Base-by-base conservation (phyloP, 148 eudicot species). In the Silene latifolia region DNA sequence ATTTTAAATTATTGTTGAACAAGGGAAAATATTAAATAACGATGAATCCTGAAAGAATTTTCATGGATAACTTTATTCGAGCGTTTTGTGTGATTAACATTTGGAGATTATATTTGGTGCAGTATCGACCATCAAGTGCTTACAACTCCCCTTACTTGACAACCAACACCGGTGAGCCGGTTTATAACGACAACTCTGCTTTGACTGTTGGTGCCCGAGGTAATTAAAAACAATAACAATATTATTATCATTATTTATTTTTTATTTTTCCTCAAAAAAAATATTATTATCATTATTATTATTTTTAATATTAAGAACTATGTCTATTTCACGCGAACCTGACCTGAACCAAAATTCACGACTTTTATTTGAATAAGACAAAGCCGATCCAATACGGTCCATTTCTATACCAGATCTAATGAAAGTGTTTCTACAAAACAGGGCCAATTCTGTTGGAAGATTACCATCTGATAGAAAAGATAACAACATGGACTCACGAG, bases 371-470 rank as follows among this genome's bases (percentile, higher is more conserved):
- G n/a, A n/a, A n/a, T n/a, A n/a, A n/a, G n/a, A n/a, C n/a, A n/a
- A n/a, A n/a, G n/a, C n/a, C n/a, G n/a, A n/a, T n/a, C n/a, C n/a
- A n/a, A n/a, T n/a, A n/a, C n/a, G n/a, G 29, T 27, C 29, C 29
- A 27, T 27, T 35, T 35, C 42, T 35, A 3, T 58, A 7, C 10
- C 7, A 58, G 25, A 58, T 58, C 67, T 39, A 72, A 24, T 18
- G 9, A 46, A 7, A 4, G 27, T 62, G 67, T 0, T 4, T 0
- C 4, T 24, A 15, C 15, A 47, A 27, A 70, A 69, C 83, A 88
- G 93, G 93, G 48, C 93, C 91, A 39, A 84, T 89, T 71, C 88
- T 92, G 63, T 82, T 90, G 80, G 94, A 90, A 82, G 94, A 90
- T 70, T 90, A 88, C 63, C 94, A 90, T 84, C 81, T 90, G 74